Evolutionary conservation across 306 rosid genomes (phyloP), one percentile per base, ranked within the genome.

Genomic region (Vicia villosa): DNA sequence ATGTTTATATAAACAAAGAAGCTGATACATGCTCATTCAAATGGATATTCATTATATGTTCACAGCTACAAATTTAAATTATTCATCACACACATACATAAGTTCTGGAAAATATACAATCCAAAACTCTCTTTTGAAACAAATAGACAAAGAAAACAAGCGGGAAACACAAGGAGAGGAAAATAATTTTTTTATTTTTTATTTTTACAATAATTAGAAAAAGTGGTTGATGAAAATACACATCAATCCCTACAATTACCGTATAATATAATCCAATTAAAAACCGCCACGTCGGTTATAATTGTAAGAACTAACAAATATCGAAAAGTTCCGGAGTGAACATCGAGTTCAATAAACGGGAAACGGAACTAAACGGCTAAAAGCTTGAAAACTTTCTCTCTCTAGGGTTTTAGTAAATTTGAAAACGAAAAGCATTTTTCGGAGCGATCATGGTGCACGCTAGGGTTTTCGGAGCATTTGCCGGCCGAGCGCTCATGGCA

Each of bases 381-480:
- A 63, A 63, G 3, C 51, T 58, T 50, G 20, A 19, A 20, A 4
- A 36, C 59, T 19, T 24, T 10, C 41, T n/a, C 54, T 20, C 62
- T 9, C 42, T 82, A 78, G 86, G 86, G 83, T 79, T 79, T 79
- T 26, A 47, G 8, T 36, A 34, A 22, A 16, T 22, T 36, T n/a
- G 15, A 47, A 63, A 56, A 37, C 38, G 17, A 56, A 66, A 30
- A 10, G 20, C 6, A 14, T 62, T 77, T 58, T 62, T 30, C 59
- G 10, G 4, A 14, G 46, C 34, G 55, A 83, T 20, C 68, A 83
- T 83, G 87, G 75, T 69, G 6, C 13, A 68, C 11, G 57, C 73
- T 57, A 80, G 75, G 87, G 80, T 76, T 58, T 80, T 83, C 46
- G 84, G 87, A 5, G 72, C 69, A 2, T 51, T 1, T 50, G 80